A percentile compares a stretch with the other conserved stretches of the same genome.
phyloP scores from a whole-genome alignment of 2,329 filamentous ascomycete species.

The Stemphylium lycopersici region DNA sequence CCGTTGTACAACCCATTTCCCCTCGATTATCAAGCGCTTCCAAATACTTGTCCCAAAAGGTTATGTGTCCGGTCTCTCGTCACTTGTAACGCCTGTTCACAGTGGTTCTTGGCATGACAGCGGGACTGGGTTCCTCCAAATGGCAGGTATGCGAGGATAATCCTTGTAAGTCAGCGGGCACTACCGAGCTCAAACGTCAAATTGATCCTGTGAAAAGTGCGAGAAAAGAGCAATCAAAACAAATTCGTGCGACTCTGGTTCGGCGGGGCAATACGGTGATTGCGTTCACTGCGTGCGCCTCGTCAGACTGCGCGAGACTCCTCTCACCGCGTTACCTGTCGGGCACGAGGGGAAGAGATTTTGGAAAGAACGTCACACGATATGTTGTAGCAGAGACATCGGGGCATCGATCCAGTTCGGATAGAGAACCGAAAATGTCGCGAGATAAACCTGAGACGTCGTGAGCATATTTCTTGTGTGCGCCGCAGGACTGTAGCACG shows the following conservation, averaged over 20 bases:
- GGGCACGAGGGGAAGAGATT: slow-evolving; percentile 23
- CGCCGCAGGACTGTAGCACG: slow-evolving; percentile 9
- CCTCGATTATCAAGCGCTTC: not conserved
- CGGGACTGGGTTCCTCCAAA: slow-evolving; percentile 12
- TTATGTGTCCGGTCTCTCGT: slow-evolving; percentile 12
- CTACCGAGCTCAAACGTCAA: not conserved
- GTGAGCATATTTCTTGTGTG: not conserved
- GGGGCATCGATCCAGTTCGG: not conserved
- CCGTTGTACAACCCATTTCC: not conserved
- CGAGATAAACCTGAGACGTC: slow-evolving; percentile 3
- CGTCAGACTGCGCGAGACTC: slow-evolving; percentile 1
- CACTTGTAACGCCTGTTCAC: slow-evolving; percentile 15
- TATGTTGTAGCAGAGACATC: not conserved
- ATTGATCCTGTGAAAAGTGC: slow-evolving; percentile 1
- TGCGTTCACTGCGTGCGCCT: slow-evolving; percentile 5
- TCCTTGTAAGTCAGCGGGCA: slow-evolving; percentile 8
- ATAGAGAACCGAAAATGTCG: slow-evolving; percentile 6
- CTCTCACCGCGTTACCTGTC: slow-evolving; percentile 12
- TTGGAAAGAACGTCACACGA: slow-evolving; percentile 36
- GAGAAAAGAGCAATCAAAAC: not conserved
- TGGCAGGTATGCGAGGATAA: slow-evolving; percentile 3
- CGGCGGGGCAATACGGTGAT: not conserved
- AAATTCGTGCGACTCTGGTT: slow-evolving; percentile 7
- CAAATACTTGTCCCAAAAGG: not conserved
- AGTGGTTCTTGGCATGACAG: slow-evolving; percentile 13